These are phyloP conservation scores for Pochonia chlamydosporia DNA, from an alignment of 2,329 filamentous ascomycete species.

Conservation along the genomic window DNA sequence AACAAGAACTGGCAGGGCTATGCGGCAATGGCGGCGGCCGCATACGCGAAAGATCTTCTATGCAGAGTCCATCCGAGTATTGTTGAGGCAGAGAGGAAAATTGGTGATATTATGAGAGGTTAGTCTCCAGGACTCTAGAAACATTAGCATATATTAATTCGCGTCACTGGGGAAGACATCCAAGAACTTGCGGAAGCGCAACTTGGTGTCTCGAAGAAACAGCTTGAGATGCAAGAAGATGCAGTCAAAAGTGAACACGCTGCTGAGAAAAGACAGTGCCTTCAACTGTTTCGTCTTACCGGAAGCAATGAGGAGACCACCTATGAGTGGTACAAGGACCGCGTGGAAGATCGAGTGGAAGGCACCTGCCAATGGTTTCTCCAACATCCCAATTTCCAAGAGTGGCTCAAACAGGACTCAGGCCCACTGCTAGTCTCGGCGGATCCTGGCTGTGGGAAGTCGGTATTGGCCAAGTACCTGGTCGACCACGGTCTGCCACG, in stretches of 20 bases:
- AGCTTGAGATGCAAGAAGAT: slow-evolving; percentile 3
- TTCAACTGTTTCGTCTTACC: slow-evolving; percentile 12
- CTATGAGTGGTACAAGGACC: slow-evolving; percentile 26
- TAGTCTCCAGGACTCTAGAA: background rate
- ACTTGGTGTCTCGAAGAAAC: slow-evolving; percentile 1
- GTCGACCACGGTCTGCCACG: slow-evolving; percentile 14
- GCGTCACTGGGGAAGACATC: background rate
- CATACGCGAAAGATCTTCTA: slow-evolving; percentile 21
- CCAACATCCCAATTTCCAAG: slow-evolving; percentile 19
- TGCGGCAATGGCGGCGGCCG: slow-evolving; percentile 23
- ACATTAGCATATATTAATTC: background rate
- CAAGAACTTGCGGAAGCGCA: background rate
- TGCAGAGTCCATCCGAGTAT: slow-evolving; percentile 8
- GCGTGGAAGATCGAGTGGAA: slow-evolving; percentile 6
- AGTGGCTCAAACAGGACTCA: slow-evolving; percentile 21
- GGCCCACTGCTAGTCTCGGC: slow-evolving; percentile 28
- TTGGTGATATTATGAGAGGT: slow-evolving; percentile 8
- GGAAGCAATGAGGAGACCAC: background rate
- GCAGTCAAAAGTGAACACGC: background rate
- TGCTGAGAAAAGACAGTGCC: slow-evolving; percentile 7
- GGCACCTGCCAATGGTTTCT: slow-evolving; percentile 29
- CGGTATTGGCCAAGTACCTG: slow-evolving; percentile 20
- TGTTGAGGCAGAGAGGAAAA: slow-evolving; percentile 10
- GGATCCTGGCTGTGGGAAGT: slow-evolving; percentile 34
- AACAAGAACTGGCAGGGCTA: slow-evolving; percentile 24